Conservation (phyloP, 805 yeast genomes). For the Saccharomycopsis capsularis region DNA sequence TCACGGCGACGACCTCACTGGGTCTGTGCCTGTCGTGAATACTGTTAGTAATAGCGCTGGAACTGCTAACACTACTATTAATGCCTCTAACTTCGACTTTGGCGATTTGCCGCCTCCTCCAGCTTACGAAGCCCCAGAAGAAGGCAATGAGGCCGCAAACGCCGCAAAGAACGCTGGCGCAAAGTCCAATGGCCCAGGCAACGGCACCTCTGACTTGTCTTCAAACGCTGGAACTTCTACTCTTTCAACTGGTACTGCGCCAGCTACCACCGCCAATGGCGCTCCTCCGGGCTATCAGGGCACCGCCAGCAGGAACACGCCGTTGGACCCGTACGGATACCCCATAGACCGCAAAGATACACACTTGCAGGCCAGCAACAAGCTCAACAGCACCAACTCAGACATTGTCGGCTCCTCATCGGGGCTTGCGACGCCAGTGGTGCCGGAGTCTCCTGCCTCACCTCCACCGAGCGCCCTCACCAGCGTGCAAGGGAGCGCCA, state of each 20-base stretch:
- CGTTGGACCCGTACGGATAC: constrained; percentile 6
- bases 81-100: not conserved
- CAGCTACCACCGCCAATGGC: not conserved
- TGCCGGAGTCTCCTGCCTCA: not conserved
- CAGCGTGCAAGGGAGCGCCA: too few relatives aligned
- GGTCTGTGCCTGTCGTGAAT: not conserved
- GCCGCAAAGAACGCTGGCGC: not conserved
- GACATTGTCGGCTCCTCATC: too few relatives aligned
- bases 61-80: not conserved
- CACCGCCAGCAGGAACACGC: not conserved
- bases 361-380: not conserved
- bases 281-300: constrained; percentile 1
- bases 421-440: not conserved
- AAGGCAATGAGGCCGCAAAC: not conserved
- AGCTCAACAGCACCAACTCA: not conserved
- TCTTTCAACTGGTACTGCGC: not conserved
- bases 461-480: not conserved
- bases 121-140: not conserved
- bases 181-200: not conserved
- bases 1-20: not conserved
- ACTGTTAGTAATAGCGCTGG: not conserved
- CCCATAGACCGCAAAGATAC: constrained; percentile 10
- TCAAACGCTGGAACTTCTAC: not conserved
- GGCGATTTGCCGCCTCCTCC: constrained; percentile 6
- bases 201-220: not conserved